Base-by-base conservation (phyloP, 2,329 filamentous ascomycete genomes). In the Fusarium pseudograminearum region DNA sequence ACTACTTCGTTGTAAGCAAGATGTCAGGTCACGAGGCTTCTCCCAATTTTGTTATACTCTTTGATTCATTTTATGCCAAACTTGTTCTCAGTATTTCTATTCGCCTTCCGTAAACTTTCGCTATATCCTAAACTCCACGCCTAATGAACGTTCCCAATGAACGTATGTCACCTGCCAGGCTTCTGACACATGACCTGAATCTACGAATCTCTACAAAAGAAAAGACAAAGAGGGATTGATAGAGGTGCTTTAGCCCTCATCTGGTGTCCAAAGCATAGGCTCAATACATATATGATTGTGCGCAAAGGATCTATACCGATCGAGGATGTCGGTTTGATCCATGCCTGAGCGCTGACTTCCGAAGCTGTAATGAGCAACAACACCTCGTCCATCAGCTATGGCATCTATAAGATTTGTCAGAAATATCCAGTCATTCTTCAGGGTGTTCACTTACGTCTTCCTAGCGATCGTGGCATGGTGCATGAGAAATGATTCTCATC, bases 331-430 rank as follows among this genome's bases (percentile, higher is more conserved):
- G 0, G 86, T 88, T 52, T 79, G 77, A n/a, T 82, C 80, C 57
- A 88, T 77, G 7, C 78, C 76, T 20, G 34, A 54, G 20, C 71
- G 68, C 63, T 83, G 80, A 10, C 78, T 79, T 14, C 76, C 78
- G 56, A 85, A 85, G 63, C 82, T 83, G 70, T 86, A 88, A 74
- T 89, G 86, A 7, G 82, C 82, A 5, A 83, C 86, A 11, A 89
- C 74, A 3, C 84, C 83, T 57, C 83, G 81, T 7, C 85, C 86
- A 73, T 88, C 85, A 18, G 88, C 84, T 18, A 85, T 79, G 34
- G 85, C 81, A 44, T 80, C 76, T 78, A 22, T 15, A 0, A 6
- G 30, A 5, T 9, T 5, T 26, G 50, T 77, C 50, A 76, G 70
- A 22, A 28, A 7, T 11, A 2, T 30, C 5, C 8, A n/a, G 7